Base-by-base conservation (phyloP, 768 basidiomycete species). In the Chalciporus chontae region DNA sequence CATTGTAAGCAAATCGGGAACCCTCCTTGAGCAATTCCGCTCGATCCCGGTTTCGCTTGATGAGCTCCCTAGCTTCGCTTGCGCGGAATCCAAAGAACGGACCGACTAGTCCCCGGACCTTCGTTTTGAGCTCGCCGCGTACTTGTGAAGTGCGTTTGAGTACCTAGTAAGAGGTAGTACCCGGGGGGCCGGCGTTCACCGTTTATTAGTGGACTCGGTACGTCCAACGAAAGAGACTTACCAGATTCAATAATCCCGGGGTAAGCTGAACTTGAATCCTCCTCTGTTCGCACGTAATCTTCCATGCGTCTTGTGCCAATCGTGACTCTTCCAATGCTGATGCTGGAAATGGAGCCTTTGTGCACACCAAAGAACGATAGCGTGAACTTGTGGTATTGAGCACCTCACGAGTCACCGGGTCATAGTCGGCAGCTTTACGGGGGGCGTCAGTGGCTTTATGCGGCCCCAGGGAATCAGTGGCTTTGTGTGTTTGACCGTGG, bases 341-440 rank as follows among this genome's bases (percentile, higher is more conserved):
- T 13, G 62, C 58, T 3, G 63, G 66, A 40, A 60, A 69, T 11
- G 55, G 57, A 8, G 56, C 51, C 3, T 43, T 26, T 3, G 60
- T 60, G 15, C 47, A 52, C 19, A 66, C 37, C 4, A 54, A 37
- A 41, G 59, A 61, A 1, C 57, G 41, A 40, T 54, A 64, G 29
- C 50, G 13, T 0, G 39, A 42, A 10, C 38, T 52, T 13, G 67
- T 62, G 6, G 43, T 50, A 8, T 44, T 42, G n/a, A 67, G 53
- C 6, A 61, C 26, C 18, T 64, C 55, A 45, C 63, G 52, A 0
- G 50, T 52, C 8, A 52, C 40, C 4, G 53, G 42, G 11, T 62
- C 53, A 32, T 47, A 62, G 45, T 63, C 56, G 3, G 47, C 54
- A 7, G 58, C 63, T 45, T 56, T 50, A 15, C 15, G 4, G 26